These are phyloP conservation scores for Leptographium wingfieldii DNA, from an alignment of 2,329 filamentous ascomycete genomes.

Conservation along the genomic window DNA sequence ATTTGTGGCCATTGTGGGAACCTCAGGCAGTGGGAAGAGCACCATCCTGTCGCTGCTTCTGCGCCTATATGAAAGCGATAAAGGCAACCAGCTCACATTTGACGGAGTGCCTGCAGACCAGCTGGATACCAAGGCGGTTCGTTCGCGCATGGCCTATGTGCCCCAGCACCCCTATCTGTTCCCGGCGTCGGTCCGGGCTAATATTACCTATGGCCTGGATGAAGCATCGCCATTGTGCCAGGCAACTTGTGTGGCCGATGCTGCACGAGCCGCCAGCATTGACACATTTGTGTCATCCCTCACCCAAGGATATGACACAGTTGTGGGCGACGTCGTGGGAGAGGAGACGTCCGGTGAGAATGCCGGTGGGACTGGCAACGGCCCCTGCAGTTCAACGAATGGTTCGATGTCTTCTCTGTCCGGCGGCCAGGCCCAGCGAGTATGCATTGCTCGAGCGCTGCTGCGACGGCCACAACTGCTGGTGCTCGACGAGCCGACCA, in stretches of 20 bases:
- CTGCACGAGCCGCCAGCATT: conserved; percentile 50
- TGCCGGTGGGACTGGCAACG: background rate
- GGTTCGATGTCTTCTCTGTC: conserved; percentile 41
- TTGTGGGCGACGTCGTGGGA: conserved; percentile 60
- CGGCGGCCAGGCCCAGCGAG: conserved; percentile 70
- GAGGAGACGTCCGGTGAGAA: background rate
- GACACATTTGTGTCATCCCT: conserved; percentile 66
- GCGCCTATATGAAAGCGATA: conserved; percentile 43
- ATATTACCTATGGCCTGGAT: conserved; percentile 69
- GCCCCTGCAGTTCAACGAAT: background rate
- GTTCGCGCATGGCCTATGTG: conserved; percentile 52
- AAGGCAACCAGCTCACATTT: conserved; percentile 37
- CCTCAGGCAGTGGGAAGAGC: conserved; percentile 83
- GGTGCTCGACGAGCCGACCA: conserved; percentile 79
- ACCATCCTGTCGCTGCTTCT: conserved; percentile 67
- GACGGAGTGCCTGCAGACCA: conserved; percentile 40
- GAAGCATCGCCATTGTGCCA: conserved; percentile 37
- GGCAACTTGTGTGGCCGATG: conserved; percentile 30
- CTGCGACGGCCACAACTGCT: conserved; percentile 58
- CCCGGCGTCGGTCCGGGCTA: conserved; percentile 61
- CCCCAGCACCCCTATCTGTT: conserved; percentile 65
- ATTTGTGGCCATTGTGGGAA: conserved; percentile 67
- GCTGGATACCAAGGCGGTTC: conserved; percentile 48
- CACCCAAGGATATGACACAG: conserved; percentile 56
- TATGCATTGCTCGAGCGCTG: conserved; percentile 71